A percentile compares a stretch with the other conserved stretches of the same genome.
Conservation (phyloP, 2,329 filamentous ascomycete species). For the Sclerotinia nivalis region DNA sequence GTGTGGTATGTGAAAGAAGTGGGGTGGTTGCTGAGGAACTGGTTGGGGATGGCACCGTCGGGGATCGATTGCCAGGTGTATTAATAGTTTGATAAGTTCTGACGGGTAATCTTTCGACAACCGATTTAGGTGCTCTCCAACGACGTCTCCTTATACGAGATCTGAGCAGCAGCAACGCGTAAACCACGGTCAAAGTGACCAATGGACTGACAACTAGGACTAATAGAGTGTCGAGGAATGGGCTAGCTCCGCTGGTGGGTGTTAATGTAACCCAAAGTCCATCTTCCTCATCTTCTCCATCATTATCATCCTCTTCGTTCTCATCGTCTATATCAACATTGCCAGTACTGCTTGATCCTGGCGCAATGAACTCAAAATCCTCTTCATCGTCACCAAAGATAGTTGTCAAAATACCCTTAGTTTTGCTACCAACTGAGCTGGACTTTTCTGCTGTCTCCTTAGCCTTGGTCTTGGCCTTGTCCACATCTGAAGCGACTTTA, state of each 20-base stretch:
- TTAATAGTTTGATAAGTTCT: constrained; percentile 89
- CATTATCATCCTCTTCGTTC: constrained; percentile 44
- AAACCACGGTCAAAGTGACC: constrained; percentile 89
- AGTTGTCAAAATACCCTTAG: constrained; percentile 50
- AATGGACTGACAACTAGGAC: constrained; percentile 94
- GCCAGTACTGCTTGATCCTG: constrained; percentile 24
- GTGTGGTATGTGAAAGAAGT: constrained; percentile 61
- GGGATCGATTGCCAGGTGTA: constrained; percentile 57
- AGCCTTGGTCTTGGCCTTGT: constrained; percentile 37
- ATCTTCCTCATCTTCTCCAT: constrained; percentile 57
- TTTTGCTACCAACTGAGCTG: constrained; percentile 28
- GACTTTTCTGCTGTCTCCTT: constrained; percentile 27
- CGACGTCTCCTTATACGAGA: constrained; percentile 84
- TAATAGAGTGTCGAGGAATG: constrained; percentile 95
- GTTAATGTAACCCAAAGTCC: constrained; percentile 97
- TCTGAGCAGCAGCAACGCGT: constrained; percentile 81
- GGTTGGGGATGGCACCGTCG: constrained; percentile 62
- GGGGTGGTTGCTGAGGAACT: constrained; percentile 76
- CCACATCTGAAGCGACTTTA: constrained; percentile 28
- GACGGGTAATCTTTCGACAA: constrained; percentile 92
- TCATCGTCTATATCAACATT: constrained; percentile 32
- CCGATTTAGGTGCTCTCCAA: constrained; percentile 96
- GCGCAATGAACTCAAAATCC: constrained; percentile 39
- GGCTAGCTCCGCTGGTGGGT: constrained; percentile 83
- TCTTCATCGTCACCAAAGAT: constrained; percentile 51